A percentile compares a stretch with the other conserved stretches of the same genome.
phyloP scores from a whole-genome alignment of 1,284 basidiomycete genomes.

The Heliocybe sulcata region DNA sequence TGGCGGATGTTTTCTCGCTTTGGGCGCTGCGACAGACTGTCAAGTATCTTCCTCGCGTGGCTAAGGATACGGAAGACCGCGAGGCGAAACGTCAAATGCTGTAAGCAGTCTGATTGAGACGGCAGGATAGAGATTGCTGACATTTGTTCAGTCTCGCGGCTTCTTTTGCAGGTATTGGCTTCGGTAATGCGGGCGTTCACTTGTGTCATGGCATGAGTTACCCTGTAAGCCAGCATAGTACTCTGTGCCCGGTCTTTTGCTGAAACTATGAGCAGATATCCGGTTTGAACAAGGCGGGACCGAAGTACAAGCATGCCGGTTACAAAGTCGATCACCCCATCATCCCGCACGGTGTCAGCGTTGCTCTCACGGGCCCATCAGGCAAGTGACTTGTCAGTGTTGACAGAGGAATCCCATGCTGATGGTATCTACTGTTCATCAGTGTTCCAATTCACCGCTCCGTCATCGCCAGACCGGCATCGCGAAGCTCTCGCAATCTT shows the following conservation, averaged over 20 bases:
- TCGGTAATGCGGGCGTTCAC: slow-evolving; percentile 93
- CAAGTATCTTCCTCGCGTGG: slow-evolving; percentile 84
- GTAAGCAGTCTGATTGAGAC: slow-evolving; percentile 29
- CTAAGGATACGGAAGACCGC: slow-evolving; percentile 70
- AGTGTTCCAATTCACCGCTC: slow-evolving; percentile 93
- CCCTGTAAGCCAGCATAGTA: slow-evolving; percentile 39
- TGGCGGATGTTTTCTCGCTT: slow-evolving; percentile 92
- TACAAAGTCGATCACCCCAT: slow-evolving; percentile 81
- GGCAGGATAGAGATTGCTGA: background rate
- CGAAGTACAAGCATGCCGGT: slow-evolving; percentile 83
- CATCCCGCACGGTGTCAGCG: slow-evolving; percentile 87
- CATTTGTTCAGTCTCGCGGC: slow-evolving; percentile 55
- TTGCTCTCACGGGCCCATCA: slow-evolving; percentile 86
- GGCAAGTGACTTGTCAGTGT: background rate
- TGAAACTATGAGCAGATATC: slow-evolving; percentile 63
- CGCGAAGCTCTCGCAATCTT: slow-evolving; percentile 87
- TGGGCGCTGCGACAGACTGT: slow-evolving; percentile 94
- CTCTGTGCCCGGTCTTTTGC: background rate
- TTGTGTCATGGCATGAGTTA: slow-evolving; percentile 86
- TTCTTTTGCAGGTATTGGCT: slow-evolving; percentile 93
- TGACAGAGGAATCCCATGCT: slow-evolving; percentile 1
- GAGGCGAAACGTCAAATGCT: slow-evolving; percentile 92
- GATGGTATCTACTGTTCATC: background rate
- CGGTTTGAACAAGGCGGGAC: slow-evolving; percentile 90
- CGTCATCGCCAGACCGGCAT: slow-evolving; percentile 86